Base-by-base conservation (phyloP, 345 rosid genomes). In the Cochlearia excelsa region DNA sequence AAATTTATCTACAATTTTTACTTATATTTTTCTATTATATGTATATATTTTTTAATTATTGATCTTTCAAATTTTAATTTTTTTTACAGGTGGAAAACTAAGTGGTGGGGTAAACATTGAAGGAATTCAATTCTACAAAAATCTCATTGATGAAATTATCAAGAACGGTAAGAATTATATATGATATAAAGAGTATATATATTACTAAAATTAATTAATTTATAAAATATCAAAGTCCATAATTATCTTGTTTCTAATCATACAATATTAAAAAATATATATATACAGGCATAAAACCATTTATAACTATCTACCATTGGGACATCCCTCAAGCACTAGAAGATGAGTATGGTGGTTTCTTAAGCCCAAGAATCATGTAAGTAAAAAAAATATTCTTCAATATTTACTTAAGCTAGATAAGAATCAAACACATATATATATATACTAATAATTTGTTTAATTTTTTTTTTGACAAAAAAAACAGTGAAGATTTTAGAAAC, bases 271-370 rank as follows among this genome's bases (percentile, higher is more conserved):
- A 59, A 33, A 34, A 26, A 16, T 16, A 16, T 16, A 30, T 67
- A 10, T 55, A 41, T 2, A 40, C 54, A 76, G 82, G 74, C 4
- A 67, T 79, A 23, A 51, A 73, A 46, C 83, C 83, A n/a, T 76
- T 65, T 50, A 55, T 73, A 31, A 79, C 80, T 4, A 4, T 76
- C 7, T 79, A 63, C 51, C 84, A 77, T 9, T 79, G 79, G 81
- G 81, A 79, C 43, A 53, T 79, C 38, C 83, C 83, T 31, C 83
- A 79, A 61, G 26, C 63, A 6, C 49, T 80, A 9, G 76, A 80
- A 37, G 74, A 77, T 40, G 71, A 63, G 49, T 80, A 78, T 4
- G 78, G 70, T 50, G 80, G 84, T 7, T 68, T 75, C 65, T 67
- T 80, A 41, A 73, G 68, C 57, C 70, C 73, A 30, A 39, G 9